Evolutionary conservation across 257 asterid species (phyloP).

Genomic region (Rehmannia glutinosa): DNA sequence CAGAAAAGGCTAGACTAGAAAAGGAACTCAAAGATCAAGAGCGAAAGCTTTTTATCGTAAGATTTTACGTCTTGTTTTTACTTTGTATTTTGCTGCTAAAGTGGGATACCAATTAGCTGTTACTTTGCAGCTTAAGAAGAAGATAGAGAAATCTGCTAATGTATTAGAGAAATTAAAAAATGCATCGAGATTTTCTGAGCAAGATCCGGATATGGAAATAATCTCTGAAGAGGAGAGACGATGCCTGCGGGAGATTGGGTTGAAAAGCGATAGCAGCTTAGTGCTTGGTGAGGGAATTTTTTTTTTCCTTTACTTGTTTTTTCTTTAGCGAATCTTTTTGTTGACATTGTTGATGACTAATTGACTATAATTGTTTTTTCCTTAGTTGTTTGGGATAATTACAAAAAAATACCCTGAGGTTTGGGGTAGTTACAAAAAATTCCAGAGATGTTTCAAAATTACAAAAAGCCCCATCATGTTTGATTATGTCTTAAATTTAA

Average conservation of each 20-base stretch:
- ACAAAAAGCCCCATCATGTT: no score
- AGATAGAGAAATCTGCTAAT: constrained; percentile 57
- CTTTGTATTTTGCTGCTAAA: constrained; percentile 17
- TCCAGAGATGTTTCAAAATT: no score
- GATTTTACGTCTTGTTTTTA: constrained; percentile 22
- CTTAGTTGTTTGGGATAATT: no score
- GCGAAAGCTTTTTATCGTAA: constrained; percentile 48
- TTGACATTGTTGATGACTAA: background rate
- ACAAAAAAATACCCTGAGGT: no score
- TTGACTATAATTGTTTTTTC: no score
- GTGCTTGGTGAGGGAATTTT: constrained; percentile 63
- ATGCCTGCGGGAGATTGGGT: constrained; percentile 61
- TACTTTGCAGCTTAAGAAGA: constrained; percentile 64
- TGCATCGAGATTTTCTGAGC: constrained; percentile 42
- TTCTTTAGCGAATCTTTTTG: background rate
- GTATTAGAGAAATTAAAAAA: constrained; percentile 45
- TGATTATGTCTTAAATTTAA: no score
- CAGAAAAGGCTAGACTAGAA: constrained; percentile 57
- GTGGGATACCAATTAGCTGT: constrained; percentile 14
- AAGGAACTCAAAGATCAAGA: constrained; percentile 68
- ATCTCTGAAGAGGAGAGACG: constrained; percentile 76
- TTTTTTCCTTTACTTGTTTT: constrained; percentile 9
- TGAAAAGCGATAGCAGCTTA: constrained; percentile 57
- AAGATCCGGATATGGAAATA: constrained; percentile 62
- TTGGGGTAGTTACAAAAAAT: no score